Base-by-base conservation (phyloP, 805 yeast species). In the Kuraishia capsulata region DNA sequence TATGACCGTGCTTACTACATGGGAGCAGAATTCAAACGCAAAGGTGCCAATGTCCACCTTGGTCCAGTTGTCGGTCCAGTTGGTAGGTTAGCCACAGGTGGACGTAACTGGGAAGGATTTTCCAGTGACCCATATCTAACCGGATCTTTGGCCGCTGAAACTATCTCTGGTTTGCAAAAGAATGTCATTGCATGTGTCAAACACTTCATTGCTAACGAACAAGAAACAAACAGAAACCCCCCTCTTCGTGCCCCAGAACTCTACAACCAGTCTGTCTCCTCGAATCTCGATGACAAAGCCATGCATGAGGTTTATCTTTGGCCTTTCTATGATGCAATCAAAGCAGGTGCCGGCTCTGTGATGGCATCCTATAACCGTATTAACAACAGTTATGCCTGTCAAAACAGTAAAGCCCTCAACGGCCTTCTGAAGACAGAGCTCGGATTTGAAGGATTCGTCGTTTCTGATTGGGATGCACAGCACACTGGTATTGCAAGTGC, bases 391-490 rank as follows among this genome's bases (percentile, higher is more conserved):
- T 70, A 72, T 43, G 71, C 79, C 5, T 76, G 82, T 49, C 78
- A 78, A 47, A 78, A 78, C 49, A 64, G 77, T 2, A 68, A 71
- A 42, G 57, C 74, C 32, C 46, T 78, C 43, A 77, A 77, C 52
- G 63, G 69, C 40, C 54, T 78, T 19, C 55, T 78, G 44, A 78
- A 76, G 54, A 78, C 69, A 36, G 81, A 78, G 52, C 53, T 76
- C 38, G 81, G 81, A 1, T 78, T 76, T 48, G 81, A 77, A 55
- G 84, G 83, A 0, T 77, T 74, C 52, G 78, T 77, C 13, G 68
- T 76, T 39, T 66, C 78, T 23, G 83, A 77, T 49, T 76, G 82
- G 81, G 76, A 73, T n/a, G 82, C 78, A 3, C 78, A 71, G 42
- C 78, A 71, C 45, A 51, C 70, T 8, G 82, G 82, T 5, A 74